Conservation (phyloP, 1,139 yeast genomes). For the Yamadazyma conglobata region DNA sequence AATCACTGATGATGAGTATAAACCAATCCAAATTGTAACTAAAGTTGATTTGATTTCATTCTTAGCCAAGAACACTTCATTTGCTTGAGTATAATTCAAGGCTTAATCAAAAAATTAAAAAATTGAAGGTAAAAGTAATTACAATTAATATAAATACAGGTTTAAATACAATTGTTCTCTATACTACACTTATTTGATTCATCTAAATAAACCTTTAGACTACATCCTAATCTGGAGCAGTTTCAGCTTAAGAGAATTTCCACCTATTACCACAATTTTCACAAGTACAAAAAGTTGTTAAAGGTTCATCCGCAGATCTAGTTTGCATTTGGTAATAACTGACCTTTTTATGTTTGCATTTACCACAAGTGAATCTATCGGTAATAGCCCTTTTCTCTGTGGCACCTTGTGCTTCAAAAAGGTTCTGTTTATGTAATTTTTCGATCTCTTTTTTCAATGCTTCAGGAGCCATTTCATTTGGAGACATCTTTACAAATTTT, state of each 20-base stretch:
- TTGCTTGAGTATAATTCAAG: conserved; percentile 8
- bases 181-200: background rate
- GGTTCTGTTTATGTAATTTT: conserved; percentile 79
- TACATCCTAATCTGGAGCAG: too few species aligned
- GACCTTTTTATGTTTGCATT: conserved; percentile 95
- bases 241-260: conserved; percentile 65
- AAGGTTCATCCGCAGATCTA: conserved; percentile 96
- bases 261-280: conserved; percentile 97
- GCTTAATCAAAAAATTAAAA: background rate
- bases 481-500: conserved; percentile 73
- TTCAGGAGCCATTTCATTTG: conserved; percentile 95
- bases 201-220: background rate
- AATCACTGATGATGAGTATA: conserved; percentile 67
- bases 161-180: conserved; percentile 1
- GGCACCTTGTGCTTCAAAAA: conserved; percentile 98
- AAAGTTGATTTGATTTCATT: conserved; percentile 80
- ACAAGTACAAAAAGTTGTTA: conserved; percentile 96
- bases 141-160: conserved; percentile 4
- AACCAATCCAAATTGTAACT: conserved; percentile 82
- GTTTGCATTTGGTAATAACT: conserved; percentile 98
- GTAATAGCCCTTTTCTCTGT: conserved; percentile 94
- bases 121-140: background rate
- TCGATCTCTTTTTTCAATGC: conserved; percentile 80
- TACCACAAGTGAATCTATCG: conserved; percentile 95
- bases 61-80: conserved; percentile 25